Evolutionary conservation across 441 rosid species (phyloP).

Genomic region (Croton setiger): DNA sequence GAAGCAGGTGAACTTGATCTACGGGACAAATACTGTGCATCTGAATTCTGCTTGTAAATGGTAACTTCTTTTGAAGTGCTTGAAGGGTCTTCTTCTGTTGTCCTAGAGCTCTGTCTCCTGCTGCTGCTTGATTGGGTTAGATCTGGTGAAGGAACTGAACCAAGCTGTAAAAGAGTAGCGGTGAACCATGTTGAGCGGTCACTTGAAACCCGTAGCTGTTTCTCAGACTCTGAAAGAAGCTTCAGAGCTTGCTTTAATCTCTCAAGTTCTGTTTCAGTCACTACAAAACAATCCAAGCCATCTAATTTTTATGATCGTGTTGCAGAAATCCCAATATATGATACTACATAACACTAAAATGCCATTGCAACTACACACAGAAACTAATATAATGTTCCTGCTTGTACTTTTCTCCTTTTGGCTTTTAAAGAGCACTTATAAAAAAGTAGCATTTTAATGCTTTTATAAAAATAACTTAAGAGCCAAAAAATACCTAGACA

Average conservation of each 20-base stretch:
- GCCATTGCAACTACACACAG: not conserved
- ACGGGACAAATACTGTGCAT: conserved; percentile 39
- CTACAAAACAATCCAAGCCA: conserved; percentile 40
- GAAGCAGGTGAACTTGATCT: conserved; percentile 62
- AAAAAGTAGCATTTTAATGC: no score
- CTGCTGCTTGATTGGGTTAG: conserved; percentile 74
- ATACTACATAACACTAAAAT: not conserved
- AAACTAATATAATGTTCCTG: not conserved
- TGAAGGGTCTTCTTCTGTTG: conserved; percentile 78
- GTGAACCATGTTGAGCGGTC: conserved; percentile 99
- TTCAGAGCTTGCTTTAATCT: conserved; percentile 87
- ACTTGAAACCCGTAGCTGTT: conserved; percentile 78
- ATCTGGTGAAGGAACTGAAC: conserved; percentile 80
- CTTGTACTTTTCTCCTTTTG: no score
- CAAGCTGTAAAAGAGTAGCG: conserved; percentile 90
- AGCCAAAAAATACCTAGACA: no score
- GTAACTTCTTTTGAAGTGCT: conserved; percentile 63
- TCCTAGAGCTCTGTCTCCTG: conserved; percentile 76
- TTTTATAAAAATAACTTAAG: no score
- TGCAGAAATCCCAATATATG: not conserved
- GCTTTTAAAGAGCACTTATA: no score
- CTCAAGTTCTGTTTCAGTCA: conserved; percentile 79
- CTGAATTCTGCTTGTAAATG: conserved; percentile 52
- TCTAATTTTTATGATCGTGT: conserved; percentile 6
- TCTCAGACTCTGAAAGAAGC: conserved; percentile 97